Conservation (phyloP, 2,329 filamentous ascomycete genomes). For the Gaeumannomyces sp. region DNA sequence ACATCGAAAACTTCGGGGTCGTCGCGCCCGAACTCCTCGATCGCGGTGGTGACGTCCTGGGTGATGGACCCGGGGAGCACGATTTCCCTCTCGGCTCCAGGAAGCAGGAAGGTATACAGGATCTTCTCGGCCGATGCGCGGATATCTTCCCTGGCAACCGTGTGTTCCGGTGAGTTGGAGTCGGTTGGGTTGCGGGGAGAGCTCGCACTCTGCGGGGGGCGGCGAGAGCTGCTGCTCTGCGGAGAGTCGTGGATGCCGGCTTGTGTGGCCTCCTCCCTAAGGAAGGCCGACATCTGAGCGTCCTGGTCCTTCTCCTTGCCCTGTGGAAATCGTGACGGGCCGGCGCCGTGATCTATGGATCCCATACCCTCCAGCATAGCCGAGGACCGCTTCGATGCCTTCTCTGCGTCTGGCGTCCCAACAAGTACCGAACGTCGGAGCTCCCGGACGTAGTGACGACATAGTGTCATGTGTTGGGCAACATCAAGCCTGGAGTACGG, state of each 20-base stretch:
- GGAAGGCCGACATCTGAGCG: constrained; percentile 83
- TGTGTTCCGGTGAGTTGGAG: constrained; percentile 76
- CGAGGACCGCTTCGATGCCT: constrained; percentile 78
- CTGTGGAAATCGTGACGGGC: constrained; percentile 51
- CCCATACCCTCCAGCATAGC: constrained; percentile 67
- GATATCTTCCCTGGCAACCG: constrained; percentile 83
- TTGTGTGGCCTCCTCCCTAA: constrained; percentile 57
- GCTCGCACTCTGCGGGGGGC: constrained; percentile 46
- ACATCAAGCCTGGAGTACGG: constrained; percentile 77
- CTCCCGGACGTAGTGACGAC: constrained; percentile 93
- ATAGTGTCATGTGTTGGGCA: constrained; percentile 96
- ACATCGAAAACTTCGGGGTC: constrained; percentile 96
- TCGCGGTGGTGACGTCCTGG: constrained; percentile 74
- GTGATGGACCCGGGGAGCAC: constrained; percentile 85
- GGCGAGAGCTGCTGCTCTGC: constrained; percentile 41
- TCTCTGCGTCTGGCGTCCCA: constrained; percentile 85
- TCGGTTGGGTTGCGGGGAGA: constrained; percentile 59
- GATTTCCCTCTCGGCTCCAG: constrained; percentile 94
- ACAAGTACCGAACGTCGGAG: constrained; percentile 88
- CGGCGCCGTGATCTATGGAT: constrained; percentile 57
- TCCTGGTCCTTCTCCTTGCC: constrained; percentile 67
- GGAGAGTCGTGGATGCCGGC: constrained; percentile 50
- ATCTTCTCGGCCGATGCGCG: constrained; percentile 95
- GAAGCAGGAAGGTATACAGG: constrained; percentile 92
- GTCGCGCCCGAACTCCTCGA: constrained; percentile 86